Evolutionary conservation across 352 stramenopile genomes (phyloP).

Genomic region (Globisporangium barbulae): DNA sequence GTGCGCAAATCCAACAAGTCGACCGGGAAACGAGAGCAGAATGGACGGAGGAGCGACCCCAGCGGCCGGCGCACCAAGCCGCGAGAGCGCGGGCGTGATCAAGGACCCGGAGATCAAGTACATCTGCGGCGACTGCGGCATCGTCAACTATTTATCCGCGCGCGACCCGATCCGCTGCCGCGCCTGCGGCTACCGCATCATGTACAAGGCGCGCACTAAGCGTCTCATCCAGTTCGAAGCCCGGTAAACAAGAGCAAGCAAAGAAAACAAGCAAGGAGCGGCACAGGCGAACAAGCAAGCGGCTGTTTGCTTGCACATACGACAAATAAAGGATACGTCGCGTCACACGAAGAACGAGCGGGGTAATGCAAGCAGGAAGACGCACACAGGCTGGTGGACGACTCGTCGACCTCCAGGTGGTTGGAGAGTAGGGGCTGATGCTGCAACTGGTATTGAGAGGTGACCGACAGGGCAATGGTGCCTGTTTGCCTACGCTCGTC

Average conservation of each 20-base stretch:
- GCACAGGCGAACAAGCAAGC: not conserved
- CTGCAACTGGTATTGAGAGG: not conserved
- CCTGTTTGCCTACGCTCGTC: not conserved
- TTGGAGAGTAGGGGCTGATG: not conserved
- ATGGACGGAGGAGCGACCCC: slow-evolving; percentile 85
- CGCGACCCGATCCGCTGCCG: slow-evolving; percentile 95
- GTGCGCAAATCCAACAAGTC: not conserved
- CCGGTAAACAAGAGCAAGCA: slow-evolving; percentile 43
- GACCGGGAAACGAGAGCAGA: slow-evolving; percentile 8
- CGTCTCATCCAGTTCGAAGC: slow-evolving; percentile 91
- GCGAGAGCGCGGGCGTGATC: slow-evolving; percentile 45
- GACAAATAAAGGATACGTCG: slow-evolving; percentile 5
- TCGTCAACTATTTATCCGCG: slow-evolving; percentile 94
- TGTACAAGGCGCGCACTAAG: slow-evolving; percentile 98
- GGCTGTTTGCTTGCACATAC: not conserved
- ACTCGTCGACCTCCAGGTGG: not conserved
- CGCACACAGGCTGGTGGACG: not conserved
- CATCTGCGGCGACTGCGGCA: slow-evolving; percentile 96
- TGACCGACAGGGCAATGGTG: not conserved
- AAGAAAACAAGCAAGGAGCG: not conserved
- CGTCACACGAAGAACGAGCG: not conserved
- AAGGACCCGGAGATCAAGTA: slow-evolving; percentile 95
- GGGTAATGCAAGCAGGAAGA: not conserved
- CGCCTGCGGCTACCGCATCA: slow-evolving; percentile 96
- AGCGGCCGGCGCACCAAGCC: slow-evolving; percentile 47